Evolutionary conservation across 176 grass and related monocot genomes (phyloP).

Genomic region (Rhynchospora tenuis): DNA sequence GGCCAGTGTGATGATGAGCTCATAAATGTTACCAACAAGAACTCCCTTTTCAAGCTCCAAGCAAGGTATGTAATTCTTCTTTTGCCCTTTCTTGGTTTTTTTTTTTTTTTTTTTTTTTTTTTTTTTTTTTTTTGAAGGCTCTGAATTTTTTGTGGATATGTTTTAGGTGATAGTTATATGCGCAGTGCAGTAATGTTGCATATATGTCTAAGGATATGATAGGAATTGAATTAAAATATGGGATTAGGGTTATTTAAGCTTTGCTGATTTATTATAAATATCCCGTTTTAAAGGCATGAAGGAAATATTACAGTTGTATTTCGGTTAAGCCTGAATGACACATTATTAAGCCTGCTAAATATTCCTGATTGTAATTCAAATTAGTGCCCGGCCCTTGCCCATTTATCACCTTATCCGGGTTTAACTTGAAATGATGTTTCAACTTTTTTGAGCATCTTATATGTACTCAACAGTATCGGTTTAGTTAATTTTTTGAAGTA

Average conservation of each 20-base stretch:
- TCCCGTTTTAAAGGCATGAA: not conserved
- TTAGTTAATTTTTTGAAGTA: not conserved
- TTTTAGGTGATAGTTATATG: not conserved
- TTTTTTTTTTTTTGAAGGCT: not conserved
- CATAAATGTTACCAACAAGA: slow-evolving; percentile 85
- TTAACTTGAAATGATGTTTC: not conserved
- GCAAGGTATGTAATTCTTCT: slow-evolving; percentile 46
- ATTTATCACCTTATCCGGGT: no score
- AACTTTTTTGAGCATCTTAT: not conserved
- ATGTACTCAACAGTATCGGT: not conserved
- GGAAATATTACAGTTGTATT: not conserved
- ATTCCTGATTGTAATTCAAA: slow-evolving; percentile 3
- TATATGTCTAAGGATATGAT: not conserved
- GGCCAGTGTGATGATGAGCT: slow-evolving; percentile 87
- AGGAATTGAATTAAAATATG: not conserved
- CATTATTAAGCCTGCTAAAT: not conserved
- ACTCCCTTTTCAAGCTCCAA: slow-evolving; percentile 88
- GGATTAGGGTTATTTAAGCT: not conserved
- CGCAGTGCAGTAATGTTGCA: not conserved
- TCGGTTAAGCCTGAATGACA: not conserved
- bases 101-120: not conserved
- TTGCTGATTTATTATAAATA: not conserved
- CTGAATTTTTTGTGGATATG: not conserved
- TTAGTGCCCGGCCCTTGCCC: no score
- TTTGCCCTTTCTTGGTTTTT: slow-evolving; percentile 2